phyloP scores from a whole-genome alignment of 23 red algal species.

The Agarophyton chilense region DNA sequence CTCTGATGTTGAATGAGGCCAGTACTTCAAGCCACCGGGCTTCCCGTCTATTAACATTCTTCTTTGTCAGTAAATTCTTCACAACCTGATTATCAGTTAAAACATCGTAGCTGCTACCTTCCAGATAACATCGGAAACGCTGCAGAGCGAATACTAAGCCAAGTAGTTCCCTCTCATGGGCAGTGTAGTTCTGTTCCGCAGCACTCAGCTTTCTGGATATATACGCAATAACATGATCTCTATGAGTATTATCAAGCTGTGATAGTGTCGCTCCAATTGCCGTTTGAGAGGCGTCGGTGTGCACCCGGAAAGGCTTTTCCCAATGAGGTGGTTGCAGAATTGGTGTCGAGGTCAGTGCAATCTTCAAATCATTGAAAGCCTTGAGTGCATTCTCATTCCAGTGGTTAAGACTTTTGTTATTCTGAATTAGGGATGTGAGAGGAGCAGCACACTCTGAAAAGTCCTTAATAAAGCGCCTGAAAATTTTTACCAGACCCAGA shows the following conservation, averaged over 20 bases:
- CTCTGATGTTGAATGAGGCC: conserved; percentile 8
- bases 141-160: not conserved
- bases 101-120: not conserved
- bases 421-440: too few species aligned
- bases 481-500: too few species aligned
- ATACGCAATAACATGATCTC: not conserved
- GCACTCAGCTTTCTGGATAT: not conserved
- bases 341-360: too few species aligned
- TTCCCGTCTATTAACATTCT: not conserved
- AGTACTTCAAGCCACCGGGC: conserved; percentile 6
- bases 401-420: not conserved
- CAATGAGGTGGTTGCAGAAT: too few species aligned
- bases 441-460: too few species aligned
- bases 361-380: not conserved
- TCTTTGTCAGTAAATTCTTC: conserved; percentile 2
- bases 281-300: too few species aligned
- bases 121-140: too few species aligned
- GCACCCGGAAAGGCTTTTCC: too few species aligned
- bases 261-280: too few species aligned
- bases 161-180: conserved; percentile 9
- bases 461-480: too few species aligned
- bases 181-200: not conserved
- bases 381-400: not conserved
- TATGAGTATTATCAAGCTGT: too few species aligned
- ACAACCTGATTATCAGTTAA: conserved; percentile 11